Conservation (phyloP, 2,329 filamentous ascomycete genomes). For the Beauveria medogensis region DNA sequence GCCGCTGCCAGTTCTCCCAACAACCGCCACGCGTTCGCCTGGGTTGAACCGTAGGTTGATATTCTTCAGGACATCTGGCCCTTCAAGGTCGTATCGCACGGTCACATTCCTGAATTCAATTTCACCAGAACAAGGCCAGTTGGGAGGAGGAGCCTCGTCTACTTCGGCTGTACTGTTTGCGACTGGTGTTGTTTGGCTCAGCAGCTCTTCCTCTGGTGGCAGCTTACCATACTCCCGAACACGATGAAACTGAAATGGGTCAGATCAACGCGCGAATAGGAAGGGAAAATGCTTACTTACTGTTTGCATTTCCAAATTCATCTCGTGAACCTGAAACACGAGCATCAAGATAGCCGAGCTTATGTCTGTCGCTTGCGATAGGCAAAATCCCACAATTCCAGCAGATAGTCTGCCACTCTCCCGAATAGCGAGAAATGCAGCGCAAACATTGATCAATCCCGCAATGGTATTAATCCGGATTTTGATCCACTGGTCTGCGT, state of each 20-base stretch:
- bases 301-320: conserved; percentile 43
- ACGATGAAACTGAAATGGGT: conserved; percentile 33
- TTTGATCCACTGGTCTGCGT: conserved; percentile 50
- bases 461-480: conserved; percentile 47
- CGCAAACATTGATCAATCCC: conserved; percentile 41
- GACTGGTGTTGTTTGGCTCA: conserved; percentile 29
- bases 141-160: conserved; percentile 29
- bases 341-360: conserved; percentile 43
- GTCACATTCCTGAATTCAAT: conserved; percentile 45
- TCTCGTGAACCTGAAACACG: conserved; percentile 45
- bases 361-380: conserved; percentile 46
- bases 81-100: conserved; percentile 37
- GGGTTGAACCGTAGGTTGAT: conserved; percentile 47
- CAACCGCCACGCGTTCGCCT: conserved; percentile 69
- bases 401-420: conserved; percentile 38
- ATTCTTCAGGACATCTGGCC: conserved; percentile 40
- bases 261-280: conserved; percentile 1
- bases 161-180: conserved; percentile 31
- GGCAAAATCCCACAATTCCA: conserved; percentile 47
- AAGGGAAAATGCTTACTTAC: conserved; percentile 25
- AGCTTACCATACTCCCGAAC: conserved; percentile 40
- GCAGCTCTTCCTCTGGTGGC: conserved; percentile 33
- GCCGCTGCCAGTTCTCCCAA: conserved; percentile 73
- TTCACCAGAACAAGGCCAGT: conserved; percentile 38
- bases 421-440: conserved; percentile 43